Evolutionary conservation across 805 yeast genomes (phyloP), one percentile per base, ranked within the genome.

Genomic region (Myxozyma monticola): DNA sequence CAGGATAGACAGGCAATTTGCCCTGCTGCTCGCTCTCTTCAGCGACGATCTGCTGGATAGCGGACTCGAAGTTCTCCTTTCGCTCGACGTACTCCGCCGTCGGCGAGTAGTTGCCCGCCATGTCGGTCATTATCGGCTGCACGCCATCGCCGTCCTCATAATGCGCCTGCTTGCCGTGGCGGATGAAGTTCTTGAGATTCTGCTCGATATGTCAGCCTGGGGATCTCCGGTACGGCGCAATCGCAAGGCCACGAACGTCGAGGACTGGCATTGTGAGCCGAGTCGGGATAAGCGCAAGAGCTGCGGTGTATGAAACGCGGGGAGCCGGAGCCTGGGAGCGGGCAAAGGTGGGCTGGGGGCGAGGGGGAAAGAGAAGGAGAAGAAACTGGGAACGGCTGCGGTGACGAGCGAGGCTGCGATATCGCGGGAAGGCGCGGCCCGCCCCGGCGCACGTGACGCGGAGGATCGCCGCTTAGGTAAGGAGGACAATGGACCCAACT

Each of bases 111-210:
- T 42, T 26, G n/a, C n/a, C 42, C 14, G 39, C 41, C n/a, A 46
- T 25, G 10, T 42, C 35, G 17, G 40, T 39, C 3, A 30, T 45
- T 18, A n/a, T 42, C 15, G 42, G 22, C 29, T 17, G 24, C 30
- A 26, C 40, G 34, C 30, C 36, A 9, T 43, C 42, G 21, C 39
- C 29, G 21, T 36, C 41, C n/a, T 42, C 52, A 18, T 49, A 38
- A 59, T 71, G 71, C 56, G 83, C 84, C 61, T 79, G 80, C 57
- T 78, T 79, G 21, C 85, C 85, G 57, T 80, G 85, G 56, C 85
- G 76, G 42, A 80, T 80, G 62, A 80, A 78, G 59, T 81, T 81
- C 60, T 76, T 77, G 56, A 80, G 69, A 60, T 80, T 80, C 65
- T 77, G 34, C 28, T 12, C 14, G 7, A 7, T 33, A 8, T 33